These are phyloP conservation scores for Pichia cactophila DNA, from an alignment of 1,139 yeast genomes.

Conservation along the genomic window DNA sequence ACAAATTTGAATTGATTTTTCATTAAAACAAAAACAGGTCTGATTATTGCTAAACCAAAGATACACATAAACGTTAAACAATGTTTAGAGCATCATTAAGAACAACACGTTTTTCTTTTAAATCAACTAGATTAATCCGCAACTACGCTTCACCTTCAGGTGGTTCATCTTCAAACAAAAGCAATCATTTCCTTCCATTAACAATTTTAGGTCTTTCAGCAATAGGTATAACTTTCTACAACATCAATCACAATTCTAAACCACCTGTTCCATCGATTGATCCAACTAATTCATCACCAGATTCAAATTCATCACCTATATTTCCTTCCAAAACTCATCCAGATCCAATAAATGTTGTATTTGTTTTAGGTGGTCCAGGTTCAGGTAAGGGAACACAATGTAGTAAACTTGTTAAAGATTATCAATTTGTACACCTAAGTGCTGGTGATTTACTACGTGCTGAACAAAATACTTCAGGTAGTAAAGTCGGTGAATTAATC, in stretches of 20 bases:
- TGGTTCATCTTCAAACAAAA: constrained; percentile 3
- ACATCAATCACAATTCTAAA: constrained; percentile 21
- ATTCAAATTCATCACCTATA: constrained; percentile 4
- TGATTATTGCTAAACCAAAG: no score
- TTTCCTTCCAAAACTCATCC: constrained; percentile 8
- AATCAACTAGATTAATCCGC: neutral
- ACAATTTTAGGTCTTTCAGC: constrained; percentile 23
- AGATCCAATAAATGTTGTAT: constrained; percentile 56
- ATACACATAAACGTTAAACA: neutral
- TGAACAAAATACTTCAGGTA: constrained; percentile 78
- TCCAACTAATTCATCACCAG: constrained; percentile 16
- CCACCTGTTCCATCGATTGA: constrained; percentile 28
- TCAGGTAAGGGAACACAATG: constrained; percentile 98
- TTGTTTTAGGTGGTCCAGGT: constrained; percentile 86
- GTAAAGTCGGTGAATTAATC: constrained; percentile 79
- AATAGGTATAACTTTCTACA: constrained; percentile 25
- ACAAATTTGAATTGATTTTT: no score
- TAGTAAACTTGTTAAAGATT: constrained; percentile 70
- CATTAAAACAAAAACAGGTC: no score
- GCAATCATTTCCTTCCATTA: constrained; percentile 23
- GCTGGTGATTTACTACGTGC: constrained; percentile 95
- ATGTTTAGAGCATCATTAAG: neutral
- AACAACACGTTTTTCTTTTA: neutral
- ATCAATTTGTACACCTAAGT: constrained; percentile 77
- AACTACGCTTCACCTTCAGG: constrained; percentile 6